phyloP scores from a whole-genome alignment of 2,329 filamentous ascomycete genomes.

The Bretziella fagacearum region DNA sequence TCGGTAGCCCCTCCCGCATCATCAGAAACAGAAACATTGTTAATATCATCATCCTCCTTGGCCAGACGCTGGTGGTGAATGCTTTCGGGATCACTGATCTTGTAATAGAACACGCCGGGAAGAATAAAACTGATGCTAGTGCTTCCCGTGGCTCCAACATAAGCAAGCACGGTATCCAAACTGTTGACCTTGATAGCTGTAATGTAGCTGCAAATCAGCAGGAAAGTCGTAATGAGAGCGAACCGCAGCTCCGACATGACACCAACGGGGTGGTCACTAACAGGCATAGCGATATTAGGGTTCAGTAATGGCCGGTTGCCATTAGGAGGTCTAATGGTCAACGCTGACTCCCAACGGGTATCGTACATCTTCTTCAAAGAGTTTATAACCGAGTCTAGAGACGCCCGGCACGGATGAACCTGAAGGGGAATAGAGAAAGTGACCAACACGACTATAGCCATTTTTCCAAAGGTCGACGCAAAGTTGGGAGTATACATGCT shows the following conservation, averaged over 20 bases:
- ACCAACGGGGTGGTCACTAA: conserved; percentile 29
- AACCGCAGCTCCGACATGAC: conserved; percentile 58
- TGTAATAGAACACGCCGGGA: conserved; percentile 94
- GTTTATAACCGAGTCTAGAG: conserved; percentile 79
- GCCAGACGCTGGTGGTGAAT: conserved; percentile 69
- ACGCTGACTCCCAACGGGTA: conserved; percentile 20
- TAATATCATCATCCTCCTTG: conserved; percentile 82
- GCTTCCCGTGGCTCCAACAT: conserved; percentile 84
- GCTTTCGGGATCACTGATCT: conserved; percentile 82
- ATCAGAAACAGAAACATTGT: conserved; percentile 31
- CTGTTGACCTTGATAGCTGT: conserved; percentile 83
- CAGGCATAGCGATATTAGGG: conserved; percentile 21
- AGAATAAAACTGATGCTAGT: conserved; percentile 96
- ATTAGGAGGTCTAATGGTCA: conserved; percentile 25
- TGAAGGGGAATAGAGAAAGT: conserved; percentile 94
- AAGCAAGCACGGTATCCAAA: conserved; percentile 80
- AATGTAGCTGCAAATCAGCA: conserved; percentile 70
- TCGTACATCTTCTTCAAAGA: conserved; percentile 47
- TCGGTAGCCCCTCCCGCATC: conserved; percentile 38
- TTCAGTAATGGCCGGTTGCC: conserved; percentile 29
- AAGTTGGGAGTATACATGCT: conserved; percentile 70
- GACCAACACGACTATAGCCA: conserved; percentile 87
- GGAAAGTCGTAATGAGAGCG: conserved; percentile 69
- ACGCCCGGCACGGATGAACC: conserved; percentile 91
- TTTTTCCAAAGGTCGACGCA: conserved; percentile 79